A percentile compares a stretch with the other conserved stretches of the same genome.
Evolutionary conservation across 106 monocot genomes (phyloP).

Genomic region (Allium cepa): DNA sequence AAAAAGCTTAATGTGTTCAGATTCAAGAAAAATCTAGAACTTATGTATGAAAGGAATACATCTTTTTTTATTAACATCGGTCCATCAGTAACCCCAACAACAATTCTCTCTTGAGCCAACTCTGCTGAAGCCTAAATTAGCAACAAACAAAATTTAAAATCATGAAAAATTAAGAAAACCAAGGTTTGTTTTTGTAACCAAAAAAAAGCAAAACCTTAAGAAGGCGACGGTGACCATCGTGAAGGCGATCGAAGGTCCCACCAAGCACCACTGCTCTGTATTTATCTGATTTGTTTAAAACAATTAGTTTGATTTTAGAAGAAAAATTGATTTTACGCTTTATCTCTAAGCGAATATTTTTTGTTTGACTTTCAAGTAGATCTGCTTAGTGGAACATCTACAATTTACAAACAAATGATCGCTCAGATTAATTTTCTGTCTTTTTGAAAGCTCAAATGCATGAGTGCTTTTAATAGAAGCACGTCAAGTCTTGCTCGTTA

Average conservation of each 20-base stretch:
- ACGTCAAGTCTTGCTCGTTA: no score
- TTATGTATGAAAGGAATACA: constrained; percentile 6
- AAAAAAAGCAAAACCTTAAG: constrained; percentile 14
- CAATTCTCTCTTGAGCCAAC: constrained; percentile 49
- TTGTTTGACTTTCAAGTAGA: no score
- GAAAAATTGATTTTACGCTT: no score
- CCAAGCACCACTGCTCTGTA: constrained; percentile 37
- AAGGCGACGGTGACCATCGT: constrained; percentile 35
- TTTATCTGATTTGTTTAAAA: no score
- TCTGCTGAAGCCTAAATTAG: constrained; percentile 43
- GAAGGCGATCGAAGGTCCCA: constrained; percentile 47
- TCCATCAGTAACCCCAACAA: constrained; percentile 51
- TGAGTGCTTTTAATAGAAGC: no score
- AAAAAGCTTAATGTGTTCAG: background rate
- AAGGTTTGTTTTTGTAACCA: background rate
- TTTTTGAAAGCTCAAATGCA: no score
- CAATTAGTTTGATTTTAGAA: no score
- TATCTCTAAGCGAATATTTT: no score
- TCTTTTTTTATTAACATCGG: constrained; percentile 60
- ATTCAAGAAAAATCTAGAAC: background rate
- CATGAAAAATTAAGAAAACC: background rate
- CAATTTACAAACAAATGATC: no score
- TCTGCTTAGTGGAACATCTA: no score
- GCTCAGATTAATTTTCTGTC: no score
- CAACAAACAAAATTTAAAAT: background rate